Evolutionary conservation across 768 basidiomycete genomes (phyloP), one percentile per base, ranked within the genome.

Genomic region (Amanita rimosa): DNA sequence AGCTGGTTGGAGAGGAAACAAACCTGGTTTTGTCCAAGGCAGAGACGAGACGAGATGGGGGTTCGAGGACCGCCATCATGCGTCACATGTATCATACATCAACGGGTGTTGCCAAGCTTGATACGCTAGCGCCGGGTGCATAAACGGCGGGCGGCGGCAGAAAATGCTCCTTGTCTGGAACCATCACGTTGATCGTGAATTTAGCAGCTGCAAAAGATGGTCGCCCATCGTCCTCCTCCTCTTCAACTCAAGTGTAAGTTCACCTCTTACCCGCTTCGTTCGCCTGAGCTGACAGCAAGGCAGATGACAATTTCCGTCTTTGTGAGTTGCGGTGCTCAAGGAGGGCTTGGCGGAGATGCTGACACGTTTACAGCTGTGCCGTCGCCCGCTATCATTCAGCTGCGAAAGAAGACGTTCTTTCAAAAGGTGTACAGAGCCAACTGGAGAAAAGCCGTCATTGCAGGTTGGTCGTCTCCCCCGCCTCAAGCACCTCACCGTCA

Each of bases 401-500:
- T 53, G 44, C 58, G 56, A 57, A 60, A 50, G 45, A 52, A 58
- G 45, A 56, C 63, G 16, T 68, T 70, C 55, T 57, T 64, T 53
- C 53, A 58, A 16, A 59, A 63, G 58, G 54, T 71, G 41, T 70
- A 70, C 55, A 62, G 64, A 54, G 63, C 62, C 22, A 65, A 66
- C 50, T 71, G 70, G 68, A 63, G 66, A 55, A 70, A 68, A 53
- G 57, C 61, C 50, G 63, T 71, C 53, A 63, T 70, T 53, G 65
- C 62, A 53, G 61, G 67, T 67, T 51, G 19, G 64, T 58, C 13
- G 31, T 46, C 34, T 41, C 26, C 26, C 40, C 44, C 8, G 9
- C 29, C 17, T 9, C 27, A 40, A 2, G 11, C 17, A 17, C 33
- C n/a, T 14, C 26, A 31, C 9, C 14, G 13, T 40, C 31, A 24